phyloP scores from a whole-genome alignment of 352 stramenopile species.

The Phytopythium delawarense region DNA sequence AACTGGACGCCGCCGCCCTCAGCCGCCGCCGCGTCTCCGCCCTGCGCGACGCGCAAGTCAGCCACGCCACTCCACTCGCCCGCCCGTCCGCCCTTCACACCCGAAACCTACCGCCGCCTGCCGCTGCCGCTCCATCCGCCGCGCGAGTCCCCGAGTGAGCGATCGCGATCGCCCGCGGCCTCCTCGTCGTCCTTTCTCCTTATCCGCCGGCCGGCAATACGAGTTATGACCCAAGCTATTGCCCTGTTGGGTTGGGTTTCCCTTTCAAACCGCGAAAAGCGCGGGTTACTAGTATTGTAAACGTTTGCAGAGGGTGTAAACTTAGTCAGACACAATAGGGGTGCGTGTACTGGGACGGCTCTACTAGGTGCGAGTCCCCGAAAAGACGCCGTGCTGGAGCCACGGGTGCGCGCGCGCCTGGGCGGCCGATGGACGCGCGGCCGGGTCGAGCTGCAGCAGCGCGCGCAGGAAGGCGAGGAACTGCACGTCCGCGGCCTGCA shows the following conservation, averaged over 20 bases:
- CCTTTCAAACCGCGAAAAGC: background rate
- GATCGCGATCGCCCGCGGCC: background rate
- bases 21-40: background rate
- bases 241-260: background rate
- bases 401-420: constrained; percentile 62
- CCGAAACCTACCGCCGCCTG: background rate
- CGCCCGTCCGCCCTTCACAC: background rate
- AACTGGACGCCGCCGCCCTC: constrained; percentile 17
- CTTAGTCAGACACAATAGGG: no score
- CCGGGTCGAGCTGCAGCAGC: constrained; percentile 69
- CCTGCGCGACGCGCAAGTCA: background rate
- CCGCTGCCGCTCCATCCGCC: constrained; percentile 3
- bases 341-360: background rate
- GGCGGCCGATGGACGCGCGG: constrained; percentile 37
- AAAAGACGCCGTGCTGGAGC: constrained; percentile 63
- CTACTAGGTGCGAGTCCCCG: constrained; percentile 37
- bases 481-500: constrained; percentile 48
- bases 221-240: background rate
- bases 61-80: background rate
- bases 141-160: background rate
- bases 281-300: background rate
- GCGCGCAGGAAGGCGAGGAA: constrained; percentile 68
- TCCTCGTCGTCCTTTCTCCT: background rate
- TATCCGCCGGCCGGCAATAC: background rate
- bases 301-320: no score